These are phyloP conservation scores for Lagenaria siceraria DNA, from an alignment of 306 rosid species.

Conservation along the genomic window DNA sequence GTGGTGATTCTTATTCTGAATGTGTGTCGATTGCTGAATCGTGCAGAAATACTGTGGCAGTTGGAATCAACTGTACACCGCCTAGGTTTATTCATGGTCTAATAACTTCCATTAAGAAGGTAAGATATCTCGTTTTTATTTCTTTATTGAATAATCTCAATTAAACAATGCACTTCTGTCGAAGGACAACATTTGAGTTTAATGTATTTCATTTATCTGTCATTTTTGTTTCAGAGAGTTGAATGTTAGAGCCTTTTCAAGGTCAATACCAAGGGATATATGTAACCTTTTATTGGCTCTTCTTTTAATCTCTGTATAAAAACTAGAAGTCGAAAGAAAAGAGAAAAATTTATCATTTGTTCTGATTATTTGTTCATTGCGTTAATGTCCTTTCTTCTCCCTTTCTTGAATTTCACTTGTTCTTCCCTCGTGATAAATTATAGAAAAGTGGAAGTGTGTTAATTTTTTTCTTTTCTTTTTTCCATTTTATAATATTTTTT, in stretches of 20 bases:
- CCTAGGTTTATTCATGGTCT: conserved; percentile 69
- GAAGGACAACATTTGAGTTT: not conserved
- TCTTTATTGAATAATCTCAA: not conserved
- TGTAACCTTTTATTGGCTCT: not conserved
- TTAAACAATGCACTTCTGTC: not conserved
- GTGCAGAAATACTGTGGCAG: conserved; percentile 48
- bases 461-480: not conserved
- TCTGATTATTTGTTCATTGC: not conserved
- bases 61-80: conserved; percentile 82
- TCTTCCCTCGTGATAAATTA: not conserved
- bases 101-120: conserved; percentile 53
- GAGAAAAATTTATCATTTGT: not conserved
- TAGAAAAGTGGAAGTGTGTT: not conserved
- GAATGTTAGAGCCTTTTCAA: conserved; percentile 2
- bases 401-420: not conserved
- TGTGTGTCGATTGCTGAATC: conserved; percentile 68
- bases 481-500: not conserved
- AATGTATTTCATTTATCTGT: not conserved
- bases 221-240: not conserved
- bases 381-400: not conserved
- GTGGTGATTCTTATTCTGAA: conserved; percentile 61
- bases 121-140: not conserved
- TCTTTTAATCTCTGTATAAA: not conserved
- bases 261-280: not conserved
- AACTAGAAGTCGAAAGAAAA: not conserved